Conservation (phyloP, 305 asterid species). For the Fraxinus albicans region DNA sequence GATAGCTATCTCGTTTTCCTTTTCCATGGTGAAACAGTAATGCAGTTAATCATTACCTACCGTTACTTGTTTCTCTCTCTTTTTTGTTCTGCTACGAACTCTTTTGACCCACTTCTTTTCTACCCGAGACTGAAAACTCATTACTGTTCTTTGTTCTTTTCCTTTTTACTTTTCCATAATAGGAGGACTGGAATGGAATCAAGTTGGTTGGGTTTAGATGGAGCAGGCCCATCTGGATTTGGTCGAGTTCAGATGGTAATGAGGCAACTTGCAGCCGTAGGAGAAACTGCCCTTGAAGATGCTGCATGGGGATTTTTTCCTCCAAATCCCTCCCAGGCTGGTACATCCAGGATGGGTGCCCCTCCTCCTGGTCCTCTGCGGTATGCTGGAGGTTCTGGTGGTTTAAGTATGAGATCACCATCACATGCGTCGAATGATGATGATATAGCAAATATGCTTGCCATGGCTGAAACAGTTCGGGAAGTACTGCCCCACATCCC, state of each 20-base stretch:
- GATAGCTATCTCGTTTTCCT: background rate
- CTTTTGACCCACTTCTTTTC: background rate
- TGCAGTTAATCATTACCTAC: background rate
- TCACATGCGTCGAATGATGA: conserved; percentile 43
- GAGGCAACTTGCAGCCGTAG: conserved; percentile 91
- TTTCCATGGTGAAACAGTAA: conserved; percentile 1
- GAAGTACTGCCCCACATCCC: conserved; percentile 86
- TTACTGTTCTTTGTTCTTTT: conserved; percentile 7
- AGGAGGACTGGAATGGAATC: conserved; percentile 63
- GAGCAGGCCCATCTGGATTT: conserved; percentile 78
- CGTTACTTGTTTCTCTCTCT: background rate
- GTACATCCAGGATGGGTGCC: conserved; percentile 53
- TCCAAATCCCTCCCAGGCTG: conserved; percentile 63
- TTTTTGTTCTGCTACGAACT: background rate
- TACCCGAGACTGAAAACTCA: background rate
- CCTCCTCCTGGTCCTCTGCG: conserved; percentile 41
- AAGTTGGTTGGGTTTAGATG: conserved; percentile 75
- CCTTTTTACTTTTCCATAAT: background rate
- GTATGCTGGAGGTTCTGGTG: conserved; percentile 43
- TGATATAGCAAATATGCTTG: conserved; percentile 51
- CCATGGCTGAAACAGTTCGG: conserved; percentile 78
- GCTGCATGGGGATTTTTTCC: conserved; percentile 77
- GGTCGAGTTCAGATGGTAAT: conserved; percentile 87
- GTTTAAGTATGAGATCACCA: conserved; percentile 49
- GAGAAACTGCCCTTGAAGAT: conserved; percentile 79